Percentiles rank a stretch among this genome's conserved stretches.
phyloP scores from a whole-genome alignment of 441 rosid genomes.

The Metrosideros polymorpha region DNA sequence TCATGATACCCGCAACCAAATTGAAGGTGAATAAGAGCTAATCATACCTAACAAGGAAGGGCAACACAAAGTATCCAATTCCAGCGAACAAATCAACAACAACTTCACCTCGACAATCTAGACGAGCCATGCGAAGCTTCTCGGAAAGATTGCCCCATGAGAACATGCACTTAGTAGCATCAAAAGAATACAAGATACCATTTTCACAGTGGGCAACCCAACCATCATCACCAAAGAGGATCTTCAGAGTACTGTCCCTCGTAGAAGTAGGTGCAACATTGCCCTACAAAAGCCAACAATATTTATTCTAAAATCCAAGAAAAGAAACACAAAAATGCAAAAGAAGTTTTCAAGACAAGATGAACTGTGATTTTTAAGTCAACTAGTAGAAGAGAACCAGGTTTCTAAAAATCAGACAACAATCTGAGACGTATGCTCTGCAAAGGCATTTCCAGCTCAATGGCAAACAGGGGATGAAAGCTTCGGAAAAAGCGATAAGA shows the following conservation, averaged over 20 bases:
- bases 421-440: not conserved
- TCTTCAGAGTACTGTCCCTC: constrained; percentile 77
- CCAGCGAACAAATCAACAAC: constrained; percentile 91
- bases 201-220: constrained; percentile 88
- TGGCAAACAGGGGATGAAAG: not conserved
- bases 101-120: constrained; percentile 55
- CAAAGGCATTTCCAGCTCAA: not conserved
- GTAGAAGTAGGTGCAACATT: constrained; percentile 71
- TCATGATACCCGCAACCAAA: not conserved
- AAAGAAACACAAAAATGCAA: not conserved
- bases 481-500: not conserved
- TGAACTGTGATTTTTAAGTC: not conserved
- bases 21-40: not conserved
- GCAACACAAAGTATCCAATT: constrained; percentile 82
- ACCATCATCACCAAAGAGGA: constrained; percentile 76
- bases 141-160: constrained; percentile 98
- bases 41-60: constrained; percentile 81
- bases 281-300: constrained; percentile 40
- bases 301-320: not conserved
- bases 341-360: not conserved
- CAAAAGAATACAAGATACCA: constrained; percentile 79
- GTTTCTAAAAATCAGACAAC: not conserved
- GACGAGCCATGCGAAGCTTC: constrained; percentile 81
- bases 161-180: constrained; percentile 93
- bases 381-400: not conserved